These are phyloP conservation scores for Hanseniaspora hatyaiensis DNA, from an alignment of 805 yeast genomes.

Conservation along the genomic window DNA sequence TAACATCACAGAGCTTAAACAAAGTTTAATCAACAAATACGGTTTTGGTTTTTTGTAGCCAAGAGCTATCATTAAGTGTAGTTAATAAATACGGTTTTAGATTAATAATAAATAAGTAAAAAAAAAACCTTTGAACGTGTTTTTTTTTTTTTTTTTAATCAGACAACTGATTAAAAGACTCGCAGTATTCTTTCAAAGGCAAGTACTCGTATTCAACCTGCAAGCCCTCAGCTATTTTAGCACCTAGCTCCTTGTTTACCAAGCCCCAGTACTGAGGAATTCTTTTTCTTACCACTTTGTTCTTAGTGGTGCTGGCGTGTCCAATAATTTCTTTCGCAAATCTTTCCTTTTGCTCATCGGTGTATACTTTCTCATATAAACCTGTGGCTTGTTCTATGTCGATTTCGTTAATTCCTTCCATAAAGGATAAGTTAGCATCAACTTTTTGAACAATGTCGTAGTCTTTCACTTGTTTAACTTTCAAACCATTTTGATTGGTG, in stretches of 20 bases:
- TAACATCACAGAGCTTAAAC: no score
- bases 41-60: no score
- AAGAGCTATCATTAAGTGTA: no score
- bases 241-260: slow-evolving; percentile 34
- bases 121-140: no score
- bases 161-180: no score
- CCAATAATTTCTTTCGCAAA: slow-evolving; percentile 33
- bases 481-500: slow-evolving; percentile 23
- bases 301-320: slow-evolving; percentile 31
- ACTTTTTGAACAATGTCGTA: slow-evolving; percentile 29
- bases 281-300: slow-evolving; percentile 28
- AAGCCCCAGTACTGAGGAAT: slow-evolving; percentile 36
- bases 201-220: slow-evolving; percentile 31
- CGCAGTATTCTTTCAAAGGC: slow-evolving; percentile 28
- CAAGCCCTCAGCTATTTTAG: slow-evolving; percentile 33
- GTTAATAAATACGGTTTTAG: no score
- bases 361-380: slow-evolving; percentile 33
- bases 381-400: slow-evolving; percentile 40
- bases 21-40: no score
- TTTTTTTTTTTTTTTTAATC: no score
- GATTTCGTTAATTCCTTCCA: slow-evolving; percentile 34
- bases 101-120: no score
- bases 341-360: slow-evolving; percentile 27
- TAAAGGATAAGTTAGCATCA: slow-evolving; percentile 28
- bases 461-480: slow-evolving; percentile 23